Evolutionary conservation across 2,329 filamentous ascomycete species (phyloP).

Genomic region (Ceratocystis colombiana): DNA sequence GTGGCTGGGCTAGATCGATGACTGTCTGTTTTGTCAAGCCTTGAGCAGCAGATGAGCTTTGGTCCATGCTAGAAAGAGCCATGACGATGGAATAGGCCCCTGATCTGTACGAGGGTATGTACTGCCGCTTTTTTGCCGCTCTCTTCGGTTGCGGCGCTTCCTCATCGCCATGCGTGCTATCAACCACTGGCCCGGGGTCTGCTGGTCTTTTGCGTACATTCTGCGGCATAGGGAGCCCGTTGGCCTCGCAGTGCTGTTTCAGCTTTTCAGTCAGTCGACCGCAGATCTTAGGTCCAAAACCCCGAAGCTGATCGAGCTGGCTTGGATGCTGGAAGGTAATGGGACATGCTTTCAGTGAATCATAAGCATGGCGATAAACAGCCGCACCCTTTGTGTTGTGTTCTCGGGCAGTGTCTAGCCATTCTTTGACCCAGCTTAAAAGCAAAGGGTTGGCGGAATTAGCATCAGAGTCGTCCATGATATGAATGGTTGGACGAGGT

Average conservation of each 20-base stretch:
- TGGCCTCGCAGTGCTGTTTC: constrained; percentile 51
- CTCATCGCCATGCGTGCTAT: constrained; percentile 27
- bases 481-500: constrained; percentile 17
- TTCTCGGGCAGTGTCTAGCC: constrained; percentile 59
- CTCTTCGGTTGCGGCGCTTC: constrained; percentile 45
- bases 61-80: constrained; percentile 51
- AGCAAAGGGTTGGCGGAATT: constrained; percentile 59
- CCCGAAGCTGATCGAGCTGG: constrained; percentile 61
- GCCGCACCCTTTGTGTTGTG: constrained; percentile 59
- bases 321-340: constrained; percentile 61
- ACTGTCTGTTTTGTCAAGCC: constrained; percentile 59
- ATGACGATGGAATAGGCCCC: constrained; percentile 64
- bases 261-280: constrained; percentile 55
- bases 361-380: constrained; percentile 66
- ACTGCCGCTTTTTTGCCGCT: constrained; percentile 50
- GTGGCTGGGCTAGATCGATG: constrained; percentile 57
- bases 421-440: constrained; percentile 65
- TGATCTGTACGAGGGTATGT: constrained; percentile 62
- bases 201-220: constrained; percentile 28
- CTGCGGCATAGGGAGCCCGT: constrained; percentile 57
- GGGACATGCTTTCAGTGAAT: constrained; percentile 66
- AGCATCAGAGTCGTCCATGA: not conserved
- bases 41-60: constrained; percentile 38
- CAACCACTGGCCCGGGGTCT: constrained; percentile 24
- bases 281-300: constrained; percentile 63